Percentiles rank a stretch among this genome's conserved stretches.
phyloP scores from a whole-genome alignment of 768 basidiomycete species.

The Galerina marginata region DNA sequence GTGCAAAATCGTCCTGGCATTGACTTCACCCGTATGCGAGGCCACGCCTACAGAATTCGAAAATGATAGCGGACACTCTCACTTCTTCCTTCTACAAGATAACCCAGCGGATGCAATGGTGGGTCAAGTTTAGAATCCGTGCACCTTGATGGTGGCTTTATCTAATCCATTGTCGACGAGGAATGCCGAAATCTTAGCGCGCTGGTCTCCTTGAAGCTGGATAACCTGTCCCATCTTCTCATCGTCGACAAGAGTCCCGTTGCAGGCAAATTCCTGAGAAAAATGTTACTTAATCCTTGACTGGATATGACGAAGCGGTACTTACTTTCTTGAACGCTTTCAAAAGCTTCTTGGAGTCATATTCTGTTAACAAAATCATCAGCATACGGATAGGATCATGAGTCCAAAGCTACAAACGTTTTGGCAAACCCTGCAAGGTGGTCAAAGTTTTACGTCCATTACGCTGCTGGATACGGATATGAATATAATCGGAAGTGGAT shows the following conservation, averaged over 20 bases:
- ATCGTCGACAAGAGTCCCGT: conserved; percentile 95
- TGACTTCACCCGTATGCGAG: conserved; percentile 15
- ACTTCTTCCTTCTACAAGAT: conserved; percentile 12
- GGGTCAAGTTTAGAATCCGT: conserved; percentile 71
- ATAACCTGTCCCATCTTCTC: conserved; percentile 96
- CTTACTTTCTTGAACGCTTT: conserved; percentile 98
- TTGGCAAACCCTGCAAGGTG: conserved; percentile 93
- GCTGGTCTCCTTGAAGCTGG: conserved; percentile 98
- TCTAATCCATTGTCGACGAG: conserved; percentile 83
- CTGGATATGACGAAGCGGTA: background rate
- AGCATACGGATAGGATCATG: conserved; percentile 10
- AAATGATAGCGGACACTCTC: conserved; percentile 17
- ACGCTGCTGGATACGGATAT: conserved; percentile 98
- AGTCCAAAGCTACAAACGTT: conserved; percentile 58
- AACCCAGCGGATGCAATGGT: conserved; percentile 14
- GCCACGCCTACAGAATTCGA: conserved; percentile 12
- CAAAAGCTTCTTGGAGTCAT: conserved; percentile 96
- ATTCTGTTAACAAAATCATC: conserved; percentile 58
- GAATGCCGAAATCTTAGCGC: conserved; percentile 88
- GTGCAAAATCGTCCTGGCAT: conserved; percentile 18
- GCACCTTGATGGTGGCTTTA: conserved; percentile 81
- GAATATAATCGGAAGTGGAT: conserved; percentile 84
- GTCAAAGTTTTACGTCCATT: conserved; percentile 99
- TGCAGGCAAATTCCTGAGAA: conserved; percentile 93
- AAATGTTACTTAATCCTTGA: background rate